These are phyloP conservation scores for Tricharina praecox DNA, from an alignment of 495 filamentous ascomycete species.

Conservation along the genomic window DNA sequence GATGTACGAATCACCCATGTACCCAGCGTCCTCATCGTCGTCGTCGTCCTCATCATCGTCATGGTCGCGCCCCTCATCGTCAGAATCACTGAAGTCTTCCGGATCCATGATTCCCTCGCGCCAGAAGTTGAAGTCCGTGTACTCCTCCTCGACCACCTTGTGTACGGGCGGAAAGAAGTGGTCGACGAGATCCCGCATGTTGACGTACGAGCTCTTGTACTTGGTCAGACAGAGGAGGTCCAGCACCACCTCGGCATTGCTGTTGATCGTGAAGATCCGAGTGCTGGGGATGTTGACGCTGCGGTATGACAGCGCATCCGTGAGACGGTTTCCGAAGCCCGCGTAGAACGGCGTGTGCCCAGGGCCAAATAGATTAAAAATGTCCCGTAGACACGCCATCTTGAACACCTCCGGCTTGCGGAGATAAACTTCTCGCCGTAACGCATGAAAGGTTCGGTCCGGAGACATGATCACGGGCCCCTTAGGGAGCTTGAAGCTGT, in stretches of 20 bases:
- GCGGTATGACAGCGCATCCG: constrained; percentile 88
- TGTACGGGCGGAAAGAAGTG: constrained; percentile 86
- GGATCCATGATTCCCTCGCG: constrained; percentile 54
- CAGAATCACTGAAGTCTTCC: constrained; percentile 64
- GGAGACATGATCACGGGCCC: constrained; percentile 90
- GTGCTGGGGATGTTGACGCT: constrained; percentile 86
- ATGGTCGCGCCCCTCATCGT: constrained; percentile 40
- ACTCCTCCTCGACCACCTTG: constrained; percentile 65
- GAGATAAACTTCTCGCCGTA: constrained; percentile 85
- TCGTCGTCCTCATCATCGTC: constrained; percentile 33
- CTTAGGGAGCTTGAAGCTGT: constrained; percentile 67
- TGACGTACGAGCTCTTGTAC: constrained; percentile 90
- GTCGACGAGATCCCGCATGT: constrained; percentile 88
- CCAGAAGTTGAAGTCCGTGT: constrained; percentile 83
- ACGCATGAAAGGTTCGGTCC: constrained; percentile 87
- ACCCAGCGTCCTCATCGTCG: constrained; percentile 32
- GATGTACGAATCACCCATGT: constrained; percentile 24
- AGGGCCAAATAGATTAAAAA: constrained; percentile 67
- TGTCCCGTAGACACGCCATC: constrained; percentile 93
- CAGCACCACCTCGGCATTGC: constrained; percentile 86
- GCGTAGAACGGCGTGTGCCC: constrained; percentile 80
- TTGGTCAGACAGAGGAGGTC: constrained; percentile 83
- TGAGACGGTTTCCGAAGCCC: constrained; percentile 91
- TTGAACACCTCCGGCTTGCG: constrained; percentile 98
- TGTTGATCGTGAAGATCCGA: constrained; percentile 98